Base-by-base conservation (phyloP, 164 flowering plant genomes). In the Nymphaea thermarum region DNA sequence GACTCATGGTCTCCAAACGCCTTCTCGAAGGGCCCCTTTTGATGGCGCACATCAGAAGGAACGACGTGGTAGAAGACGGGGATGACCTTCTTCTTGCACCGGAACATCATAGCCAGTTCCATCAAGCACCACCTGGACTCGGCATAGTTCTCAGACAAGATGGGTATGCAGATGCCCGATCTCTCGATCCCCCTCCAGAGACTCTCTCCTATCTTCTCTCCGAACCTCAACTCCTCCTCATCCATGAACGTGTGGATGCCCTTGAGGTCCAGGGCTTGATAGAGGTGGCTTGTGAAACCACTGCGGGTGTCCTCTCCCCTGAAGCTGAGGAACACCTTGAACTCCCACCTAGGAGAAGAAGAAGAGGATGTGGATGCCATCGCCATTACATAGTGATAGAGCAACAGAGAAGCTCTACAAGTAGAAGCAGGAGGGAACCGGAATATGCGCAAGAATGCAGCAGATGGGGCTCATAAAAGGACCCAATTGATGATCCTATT, bases 231-330 rank as follows among this genome's bases (percentile, higher is more conserved):
- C 2, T 51, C 57, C 14, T 65, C 65, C 10, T 66, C 69, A 51
- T 71, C 73, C 60, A 51, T 65, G 51, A 71, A 71, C 2, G 43
- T 43, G 42, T 43, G 17, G 45, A 71, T 36, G 3, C 65, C 69
- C 14, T 12, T 64, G 3, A 6, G 57, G 3, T 6, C 43, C 44
- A 71, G 61, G 36, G 60, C 69, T 51, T 51, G 4, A 3, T 66
- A 71, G 42, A 71, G 69, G 42, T 57, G 68, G 42, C 10, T 60
- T 3, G 69, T 60, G 60, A 71, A 66, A 41, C 16, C 36, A 2
- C 44, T 44, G 25, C 67, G 67, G 5, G 65, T 66, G 51, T 71
- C 69, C 14, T 44, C 59, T 11, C 66, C 66, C 4, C 66, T 41
- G 66, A 64, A 64, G n/a, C 66, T 64, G 16, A 64, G 66, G n/a